Evolutionary conservation across 805 yeast genomes (phyloP).

Genomic region (Aciculoconidium aculeatum): DNA sequence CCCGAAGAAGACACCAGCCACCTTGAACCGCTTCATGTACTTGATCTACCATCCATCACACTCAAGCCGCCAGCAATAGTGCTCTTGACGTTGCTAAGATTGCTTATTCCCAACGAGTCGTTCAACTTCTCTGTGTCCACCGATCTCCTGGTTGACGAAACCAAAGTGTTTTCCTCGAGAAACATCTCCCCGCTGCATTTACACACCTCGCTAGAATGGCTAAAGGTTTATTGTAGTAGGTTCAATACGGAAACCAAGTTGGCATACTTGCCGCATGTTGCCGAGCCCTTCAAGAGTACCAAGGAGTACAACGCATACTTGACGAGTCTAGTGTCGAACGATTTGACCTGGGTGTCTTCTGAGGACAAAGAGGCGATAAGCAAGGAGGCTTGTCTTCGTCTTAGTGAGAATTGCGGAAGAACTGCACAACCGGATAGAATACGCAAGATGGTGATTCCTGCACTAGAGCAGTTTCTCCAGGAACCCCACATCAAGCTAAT

Average conservation of each 20-base stretch:
- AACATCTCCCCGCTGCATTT: no score
- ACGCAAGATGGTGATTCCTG: constrained; percentile 49
- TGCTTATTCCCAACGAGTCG: constrained; percentile 45
- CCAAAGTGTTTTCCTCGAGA: constrained; percentile 27
- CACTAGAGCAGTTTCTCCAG: constrained; percentile 12
- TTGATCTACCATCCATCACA: constrained; percentile 55
- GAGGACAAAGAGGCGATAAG: constrained; percentile 37
- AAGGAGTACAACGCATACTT: constrained; percentile 41
- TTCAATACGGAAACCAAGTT: constrained; percentile 17
- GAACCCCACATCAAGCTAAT: constrained; percentile 33
- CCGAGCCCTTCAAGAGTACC: constrained; percentile 25
- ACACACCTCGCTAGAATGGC: constrained; percentile 49
- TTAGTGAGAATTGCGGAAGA: constrained; percentile 80
- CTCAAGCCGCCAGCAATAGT: constrained; percentile 43
- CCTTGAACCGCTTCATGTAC: constrained; percentile 38
- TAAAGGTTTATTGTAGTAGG: constrained; percentile 28
- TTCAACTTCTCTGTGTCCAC: constrained; percentile 41
- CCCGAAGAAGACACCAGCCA: constrained; percentile 14
- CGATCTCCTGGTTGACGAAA: constrained; percentile 7
- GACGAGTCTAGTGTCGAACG: constrained; percentile 44
- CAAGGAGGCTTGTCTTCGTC: constrained; percentile 53
- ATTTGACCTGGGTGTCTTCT: constrained; percentile 42
- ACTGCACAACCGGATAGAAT: constrained; percentile 71
- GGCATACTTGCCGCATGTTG: constrained; percentile 21
- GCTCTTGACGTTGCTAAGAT: constrained; percentile 37